A percentile compares a stretch with the other conserved stretches of the same genome.
phyloP scores from a whole-genome alignment of 495 filamentous ascomycete species.

The Lophiotrema nucula region DNA sequence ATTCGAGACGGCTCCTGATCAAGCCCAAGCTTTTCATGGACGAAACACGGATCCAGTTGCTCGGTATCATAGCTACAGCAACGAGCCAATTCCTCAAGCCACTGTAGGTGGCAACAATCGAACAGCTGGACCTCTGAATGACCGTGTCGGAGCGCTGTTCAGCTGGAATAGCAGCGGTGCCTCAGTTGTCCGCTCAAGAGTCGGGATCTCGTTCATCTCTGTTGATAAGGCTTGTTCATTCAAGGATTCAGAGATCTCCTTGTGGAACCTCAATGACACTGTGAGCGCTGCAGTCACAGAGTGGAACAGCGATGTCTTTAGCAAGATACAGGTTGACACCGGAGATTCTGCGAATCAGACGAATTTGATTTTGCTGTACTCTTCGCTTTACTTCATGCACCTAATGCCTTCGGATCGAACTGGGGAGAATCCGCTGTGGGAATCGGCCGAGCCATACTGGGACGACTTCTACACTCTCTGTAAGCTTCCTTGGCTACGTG shows the following conservation, averaged over 20 bases:
- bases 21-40: conserved; percentile 33
- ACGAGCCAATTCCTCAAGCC: conserved; percentile 19
- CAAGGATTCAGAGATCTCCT: conserved; percentile 32
- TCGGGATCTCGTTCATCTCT: conserved; percentile 38
- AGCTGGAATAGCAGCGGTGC: conserved; percentile 19
- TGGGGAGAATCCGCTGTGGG: conserved; percentile 39
- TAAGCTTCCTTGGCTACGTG: neutral
- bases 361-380: conserved; percentile 35
- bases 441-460: conserved; percentile 32
- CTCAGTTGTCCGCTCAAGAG: conserved; percentile 28
- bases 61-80: conserved; percentile 8
- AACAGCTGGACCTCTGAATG: conserved; percentile 27
- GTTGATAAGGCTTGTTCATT: conserved; percentile 36
- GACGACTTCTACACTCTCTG: conserved; percentile 39
- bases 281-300: conserved; percentile 25
- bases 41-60: conserved; percentile 27
- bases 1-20: conserved; percentile 31
- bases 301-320: conserved; percentile 39
- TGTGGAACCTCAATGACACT: conserved; percentile 33
- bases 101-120: conserved; percentile 19
- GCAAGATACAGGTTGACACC: conserved; percentile 31
- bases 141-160: conserved; percentile 37
- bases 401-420: conserved; percentile 38
- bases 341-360: conserved; percentile 31
- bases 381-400: conserved; percentile 37